Base-by-base conservation (phyloP, 305 asterid species). In the Fraxinus velutina region DNA sequence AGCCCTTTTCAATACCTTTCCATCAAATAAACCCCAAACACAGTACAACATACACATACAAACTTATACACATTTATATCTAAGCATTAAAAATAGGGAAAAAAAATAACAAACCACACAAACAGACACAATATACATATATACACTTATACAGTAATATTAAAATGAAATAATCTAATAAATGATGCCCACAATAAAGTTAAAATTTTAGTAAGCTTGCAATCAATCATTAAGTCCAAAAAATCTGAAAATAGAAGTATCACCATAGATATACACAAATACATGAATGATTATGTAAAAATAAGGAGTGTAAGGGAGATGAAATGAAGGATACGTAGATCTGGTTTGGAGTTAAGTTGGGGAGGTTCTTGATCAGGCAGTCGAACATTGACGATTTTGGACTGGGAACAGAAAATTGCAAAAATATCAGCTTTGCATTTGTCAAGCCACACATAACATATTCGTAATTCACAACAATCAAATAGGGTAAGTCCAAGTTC, bases 371-470 rank as follows among this genome's bases (percentile, higher is more conserved):
- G 92, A 86, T 95, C 97, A 78, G 94, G 97, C 24, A 97, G 92
- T 81, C 90, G 98, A 84, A 92, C 92, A 90, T 92, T 91, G 77
- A 90, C 97, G 79, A 97, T 95, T 89, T 92, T 95, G 97, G 98
- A 93, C 97, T 92, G 98, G 73, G 92, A 87, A 92, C 97, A 93
- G 90, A 8, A 6, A 81, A 66, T 36, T 1, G 34, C 15, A 83
- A 19, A 79, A 57, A 82, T 82, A 88, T 91, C 87, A 71, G 80
- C 39, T 36, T 52, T 52, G 60, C 83, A 80, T 83, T 82, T 36
- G 9, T 82, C 60, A 71, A 79, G n/a, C 75, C 82, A 47, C 76
- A 82, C 37, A 68, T 84, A 80, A 21, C 24, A 84, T 82, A 88
- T 32, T 78, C 80, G 75, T 84, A 85, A 85, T 85, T 80, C 80